Conservation (phyloP, 139 green algal species). For the Zygnema cylindricum region DNA sequence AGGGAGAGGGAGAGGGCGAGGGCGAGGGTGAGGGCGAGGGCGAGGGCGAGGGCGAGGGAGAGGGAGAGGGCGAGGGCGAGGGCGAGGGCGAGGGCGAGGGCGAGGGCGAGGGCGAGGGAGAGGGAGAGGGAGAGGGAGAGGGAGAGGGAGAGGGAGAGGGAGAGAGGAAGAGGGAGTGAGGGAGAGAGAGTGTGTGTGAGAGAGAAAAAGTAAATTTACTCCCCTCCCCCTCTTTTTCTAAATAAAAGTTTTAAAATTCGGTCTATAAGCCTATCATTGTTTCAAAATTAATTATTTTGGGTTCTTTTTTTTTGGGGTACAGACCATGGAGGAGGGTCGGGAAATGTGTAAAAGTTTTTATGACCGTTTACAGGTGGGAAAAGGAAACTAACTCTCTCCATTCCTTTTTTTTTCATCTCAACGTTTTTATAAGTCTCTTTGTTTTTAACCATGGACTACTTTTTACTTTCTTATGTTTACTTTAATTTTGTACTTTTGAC, state of each 20-base stretch:
- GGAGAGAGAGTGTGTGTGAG: background rate
- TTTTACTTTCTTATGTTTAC: too few species aligned
- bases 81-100: background rate
- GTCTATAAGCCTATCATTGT: background rate
- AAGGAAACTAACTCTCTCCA: background rate
- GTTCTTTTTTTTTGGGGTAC: background rate
- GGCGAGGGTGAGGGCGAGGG: too few species aligned
- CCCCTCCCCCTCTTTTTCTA: background rate
- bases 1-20: too few species aligned
- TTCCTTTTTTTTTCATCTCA: background rate
- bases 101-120: background rate
- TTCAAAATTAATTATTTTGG: background rate
- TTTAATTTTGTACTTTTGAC: too few species aligned
- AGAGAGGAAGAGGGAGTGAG: background rate
- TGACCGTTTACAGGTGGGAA: background rate
- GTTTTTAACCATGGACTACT: too few species aligned
- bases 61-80: background rate
- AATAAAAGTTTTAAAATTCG: background rate
- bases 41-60: too few species aligned
- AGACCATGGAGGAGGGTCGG: background rate
- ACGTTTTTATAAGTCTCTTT: too few species aligned
- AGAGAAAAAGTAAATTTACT: too few species aligned
- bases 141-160: background rate
- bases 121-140: background rate
- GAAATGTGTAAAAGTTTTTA: background rate